Evolutionary conservation across 208 protist genomes (phyloP), one percentile per base, ranked within the genome.

Genomic region (Acanthamoeba healyi): DNA sequence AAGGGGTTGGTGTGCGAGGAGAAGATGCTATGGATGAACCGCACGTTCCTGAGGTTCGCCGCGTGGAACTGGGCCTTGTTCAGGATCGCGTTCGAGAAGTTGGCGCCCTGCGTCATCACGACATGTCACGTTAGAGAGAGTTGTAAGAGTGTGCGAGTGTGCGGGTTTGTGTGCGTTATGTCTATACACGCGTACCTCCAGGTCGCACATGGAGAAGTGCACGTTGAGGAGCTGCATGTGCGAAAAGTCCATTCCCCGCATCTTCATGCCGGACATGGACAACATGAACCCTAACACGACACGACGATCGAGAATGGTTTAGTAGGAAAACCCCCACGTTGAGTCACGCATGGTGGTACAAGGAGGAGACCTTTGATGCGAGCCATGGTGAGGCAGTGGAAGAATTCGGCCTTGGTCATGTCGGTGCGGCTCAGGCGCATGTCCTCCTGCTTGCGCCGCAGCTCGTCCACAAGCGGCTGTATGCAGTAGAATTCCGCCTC

Each of bases 1-100:
- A 90, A 90, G 44, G 82, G 82, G 29, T 90, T 90, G 6, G 82
- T 90, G 36, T 90, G 82, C 24, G 82, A 90, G 3, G 82, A 90
- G 82, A 90, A 90, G 44, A 90, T 90, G 82, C 82, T 90, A 54
- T 90, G 82, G 24, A 90, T 70, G 82, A 90, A 90, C 12, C 82
- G 44, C 29, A 90, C 82, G 56, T 90, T 90, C 82, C 44, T 90
- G 3, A 61, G 56, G 36, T 90, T 90, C 32, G 82, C 82, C 2
- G 82, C 82, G 51, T 90, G 82, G 56, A 90, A 90, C 82, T 90
- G 46, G 34, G 82, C 82, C 82, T 90, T 90, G 82, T 90, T 90
- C 19, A 90, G 32, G 24, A 90, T 90, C 19, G 82, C 82, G 51
- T 90, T 90, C 22, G 82, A 90, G 26, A 90, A 90, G 54, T 90